Percentiles rank a stretch among this genome's conserved stretches.
Evolutionary conservation across 352 stramenopile genomes (phyloP).

Genomic region (Peronosclerospora sorghi): DNA sequence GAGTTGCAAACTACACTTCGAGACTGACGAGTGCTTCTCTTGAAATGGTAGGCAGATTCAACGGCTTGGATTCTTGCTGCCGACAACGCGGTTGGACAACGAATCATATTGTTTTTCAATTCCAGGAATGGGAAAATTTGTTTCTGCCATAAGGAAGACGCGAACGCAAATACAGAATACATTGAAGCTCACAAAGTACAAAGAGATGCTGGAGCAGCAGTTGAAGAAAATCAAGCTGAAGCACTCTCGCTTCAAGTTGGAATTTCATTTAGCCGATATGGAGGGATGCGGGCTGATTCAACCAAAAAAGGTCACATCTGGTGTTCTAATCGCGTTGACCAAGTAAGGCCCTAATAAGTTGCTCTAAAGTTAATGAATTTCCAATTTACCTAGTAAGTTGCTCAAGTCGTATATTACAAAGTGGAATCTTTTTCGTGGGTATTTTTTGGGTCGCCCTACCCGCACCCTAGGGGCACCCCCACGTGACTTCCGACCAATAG

Average conservation of each 20-base stretch:
- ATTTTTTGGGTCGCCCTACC: too few species aligned
- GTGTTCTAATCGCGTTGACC: slow-evolving; percentile 28
- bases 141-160: slow-evolving; percentile 48
- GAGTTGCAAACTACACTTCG: too few species aligned
- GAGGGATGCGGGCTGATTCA: slow-evolving; percentile 41
- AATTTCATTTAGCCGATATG: slow-evolving; percentile 57
- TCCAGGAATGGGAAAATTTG: slow-evolving; percentile 45
- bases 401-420: neutral
- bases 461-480: too few species aligned
- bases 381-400: neutral
- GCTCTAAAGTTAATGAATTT: slow-evolving; percentile 6
- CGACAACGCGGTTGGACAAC: slow-evolving; percentile 30
- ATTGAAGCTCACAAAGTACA: slow-evolving; percentile 52
- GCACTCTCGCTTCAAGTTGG: slow-evolving; percentile 36
- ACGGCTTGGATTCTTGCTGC: slow-evolving; percentile 40
- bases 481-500: too few species aligned
- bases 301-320: slow-evolving; percentile 43
- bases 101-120: slow-evolving; percentile 41
- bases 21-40: neutral
- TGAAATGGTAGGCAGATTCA: slow-evolving; percentile 25
- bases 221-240: slow-evolving; percentile 52
- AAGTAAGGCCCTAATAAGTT: too few species aligned
- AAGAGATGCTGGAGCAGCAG: slow-evolving; percentile 45
- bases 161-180: slow-evolving; percentile 24
- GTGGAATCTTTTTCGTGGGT: too few species aligned